Evolutionary conservation across 2,329 filamentous ascomycete species (phyloP), one percentile per base, ranked within the genome.

Genomic region (Fusarium sacchari): DNA sequence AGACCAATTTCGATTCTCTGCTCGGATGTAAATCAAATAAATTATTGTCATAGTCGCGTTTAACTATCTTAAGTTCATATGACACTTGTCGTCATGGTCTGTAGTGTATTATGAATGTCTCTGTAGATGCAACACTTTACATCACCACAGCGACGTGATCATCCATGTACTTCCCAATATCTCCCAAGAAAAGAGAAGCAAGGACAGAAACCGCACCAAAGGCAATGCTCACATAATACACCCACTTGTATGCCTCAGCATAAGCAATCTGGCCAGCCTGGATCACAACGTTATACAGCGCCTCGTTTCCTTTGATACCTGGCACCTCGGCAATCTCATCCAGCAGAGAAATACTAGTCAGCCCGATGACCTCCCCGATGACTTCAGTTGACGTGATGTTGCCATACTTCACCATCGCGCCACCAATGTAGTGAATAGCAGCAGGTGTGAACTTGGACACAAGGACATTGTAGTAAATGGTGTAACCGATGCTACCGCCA

Each of bases 11-110:
- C 12, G 20, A 3, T n/a, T 1, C 3, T n/a, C 7, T 49, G 10
- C 1, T 5, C 0, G 22, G 3, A 7, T 32, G 1, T 0, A 14
- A 2, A 9, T 18, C 2, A 7, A 24, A 13, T 3, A 4, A 49
- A 6, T 32, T 8, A n/a, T 49, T 3, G 0, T 18, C 5, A 3
- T 20, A 36, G 15, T 52, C 30, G 15, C 4, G 17, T 15, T 22
- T 1, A 22, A 52, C n/a, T 52, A 26, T 52, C 18, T 20, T 52
- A 22, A 11, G 4, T n/a, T n/a, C n/a, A n/a, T 32, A n/a, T 52
- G 28, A 4, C n/a, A 26, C n/a, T 36, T 3, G 10, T 12, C 26
- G 18, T 15, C n/a, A 36, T 26, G 2, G n/a, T n/a, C n/a, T 36
- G n/a, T 9, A 22, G 9, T 26, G n/a, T 1, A 18, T 24, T 3